phyloP scores from a whole-genome alignment of 371 early-diverging fungal genomes.

The Mortierella sp. region DNA sequence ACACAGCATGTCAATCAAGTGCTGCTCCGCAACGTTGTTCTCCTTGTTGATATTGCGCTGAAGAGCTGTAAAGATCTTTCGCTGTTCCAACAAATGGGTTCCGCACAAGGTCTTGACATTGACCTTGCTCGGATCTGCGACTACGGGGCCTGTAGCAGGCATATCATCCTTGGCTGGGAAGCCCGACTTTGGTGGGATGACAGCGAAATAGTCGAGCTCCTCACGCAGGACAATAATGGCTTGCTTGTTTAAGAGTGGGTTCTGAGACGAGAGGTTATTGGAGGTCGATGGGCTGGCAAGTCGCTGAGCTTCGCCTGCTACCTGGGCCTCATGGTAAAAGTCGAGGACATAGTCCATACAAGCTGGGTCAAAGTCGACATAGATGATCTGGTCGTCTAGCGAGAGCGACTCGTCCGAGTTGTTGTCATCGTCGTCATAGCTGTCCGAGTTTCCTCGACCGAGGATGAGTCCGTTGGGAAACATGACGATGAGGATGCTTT shows the following conservation, averaged over 20 bases:
- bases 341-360: slow-evolving; percentile 71
- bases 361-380: slow-evolving; percentile 74
- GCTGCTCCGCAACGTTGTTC: slow-evolving; percentile 82
- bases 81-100: slow-evolving; percentile 67
- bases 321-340: slow-evolving; percentile 61
- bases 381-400: slow-evolving; percentile 62
- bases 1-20: slow-evolving; percentile 90
- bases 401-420: slow-evolving; percentile 63
- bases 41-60: slow-evolving; percentile 78
- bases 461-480: slow-evolving; percentile 82
- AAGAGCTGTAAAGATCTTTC: slow-evolving; percentile 81
- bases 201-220: slow-evolving; percentile 71
- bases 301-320: slow-evolving; percentile 46
- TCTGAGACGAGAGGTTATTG: slow-evolving; percentile 52
- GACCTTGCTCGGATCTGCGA: slow-evolving; percentile 39
- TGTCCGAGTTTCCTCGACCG: slow-evolving; percentile 60
- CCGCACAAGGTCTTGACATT: slow-evolving; percentile 58
- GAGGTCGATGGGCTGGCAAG: slow-evolving; percentile 1
- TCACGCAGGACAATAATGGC: slow-evolving; percentile 75
- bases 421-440: slow-evolving; percentile 62
- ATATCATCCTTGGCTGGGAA: slow-evolving; percentile 29
- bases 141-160: slow-evolving; percentile 24
- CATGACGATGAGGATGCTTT: slow-evolving; percentile 83
- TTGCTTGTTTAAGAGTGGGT: slow-evolving; percentile 72
- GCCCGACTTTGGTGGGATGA: slow-evolving; percentile 56